Evolutionary conservation across 371 early-diverging fungal genomes (phyloP), one percentile per base, ranked within the genome.

Genomic region (Rhizopus sp.): DNA sequence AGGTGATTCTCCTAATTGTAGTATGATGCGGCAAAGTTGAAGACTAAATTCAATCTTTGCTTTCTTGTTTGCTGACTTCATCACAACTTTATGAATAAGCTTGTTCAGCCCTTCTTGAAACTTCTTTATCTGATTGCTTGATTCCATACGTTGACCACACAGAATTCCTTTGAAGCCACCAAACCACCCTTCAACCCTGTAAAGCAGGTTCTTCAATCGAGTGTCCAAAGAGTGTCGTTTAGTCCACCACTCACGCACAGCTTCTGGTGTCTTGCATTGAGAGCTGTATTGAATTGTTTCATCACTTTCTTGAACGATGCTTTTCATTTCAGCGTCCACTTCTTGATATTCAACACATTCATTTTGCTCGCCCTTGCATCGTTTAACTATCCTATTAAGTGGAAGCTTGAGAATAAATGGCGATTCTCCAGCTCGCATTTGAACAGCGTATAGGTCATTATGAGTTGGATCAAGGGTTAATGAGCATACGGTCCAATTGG

Each of bases 221-320:
- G 62, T 63, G 66, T 97, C 94, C 12, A 95, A 64, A 13, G 59
- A 64, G 10, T 75, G 73, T 17, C 97, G 81, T 6, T 62, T 73
- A 35, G 67, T 77, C 93, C 95, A 94, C 97, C 97, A 97, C 37
- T 70, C 62, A 13, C 75, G 66, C 48, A 90, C 88, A 46, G 88
- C 86, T 3, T 79, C 71, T 9, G 77, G 77, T 0, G 85, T 78
- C 23, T 67, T 57, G 41, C 64, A 68, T 2, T 56, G 50, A n/a
- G 69, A 64, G 1, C 77, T 66, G 4, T 53, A 59, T 1, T 62
- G 58, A 16, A 86, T 74, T 0, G 82, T 84, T 12, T 73, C 70
- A 50, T 88, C 82, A 52, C 86, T 90, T 12, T 46, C 64, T 3
- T 59, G 61, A 62, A 94, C 75, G 35, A 91, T 89, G 7, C 68